Conservation (phyloP, 345 rosid species). For the Salix koriyanagi region DNA sequence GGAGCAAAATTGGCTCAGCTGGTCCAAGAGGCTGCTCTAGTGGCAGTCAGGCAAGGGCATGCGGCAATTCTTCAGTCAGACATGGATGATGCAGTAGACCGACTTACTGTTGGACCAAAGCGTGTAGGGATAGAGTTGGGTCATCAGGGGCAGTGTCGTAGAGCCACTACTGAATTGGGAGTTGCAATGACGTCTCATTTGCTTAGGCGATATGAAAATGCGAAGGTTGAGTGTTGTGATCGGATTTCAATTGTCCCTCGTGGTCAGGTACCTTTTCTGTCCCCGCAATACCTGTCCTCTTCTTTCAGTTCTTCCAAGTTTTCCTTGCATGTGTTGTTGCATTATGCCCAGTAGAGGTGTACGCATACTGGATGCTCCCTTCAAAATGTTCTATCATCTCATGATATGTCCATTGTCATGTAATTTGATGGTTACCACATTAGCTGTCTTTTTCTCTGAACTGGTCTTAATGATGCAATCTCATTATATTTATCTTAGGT, state of each 20-base stretch:
- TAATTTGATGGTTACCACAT: neutral
- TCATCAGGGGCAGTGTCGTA: constrained; percentile 82
- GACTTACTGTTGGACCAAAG: constrained; percentile 93
- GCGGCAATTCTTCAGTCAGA: constrained; percentile 66
- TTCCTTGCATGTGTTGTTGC: neutral
- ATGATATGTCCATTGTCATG: too few relatives aligned
- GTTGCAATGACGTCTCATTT: constrained; percentile 85
- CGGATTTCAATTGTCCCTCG: constrained; percentile 87
- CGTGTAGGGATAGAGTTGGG: constrained; percentile 71
- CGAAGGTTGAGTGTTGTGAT: constrained; percentile 75
- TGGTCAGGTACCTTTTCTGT: constrained; percentile 60
- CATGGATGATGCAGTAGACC: constrained; percentile 87
- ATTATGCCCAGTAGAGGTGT: neutral
- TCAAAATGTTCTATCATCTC: neutral
- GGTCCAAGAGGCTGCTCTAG: constrained; percentile 92
- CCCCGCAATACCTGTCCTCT: constrained; percentile 17
- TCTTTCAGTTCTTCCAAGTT: neutral
- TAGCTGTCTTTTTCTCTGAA: neutral
- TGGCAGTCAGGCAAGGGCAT: constrained; percentile 83
- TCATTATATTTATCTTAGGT: neutral
- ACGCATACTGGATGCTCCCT: neutral
- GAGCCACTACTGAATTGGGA: constrained; percentile 93
- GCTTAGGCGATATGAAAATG: constrained; percentile 66
- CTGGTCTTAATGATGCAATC: neutral
- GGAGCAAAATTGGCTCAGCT: constrained; percentile 91